Evolutionary conservation across 805 yeast species (phyloP).

Genomic region (Jamesozyma piceae): DNA sequence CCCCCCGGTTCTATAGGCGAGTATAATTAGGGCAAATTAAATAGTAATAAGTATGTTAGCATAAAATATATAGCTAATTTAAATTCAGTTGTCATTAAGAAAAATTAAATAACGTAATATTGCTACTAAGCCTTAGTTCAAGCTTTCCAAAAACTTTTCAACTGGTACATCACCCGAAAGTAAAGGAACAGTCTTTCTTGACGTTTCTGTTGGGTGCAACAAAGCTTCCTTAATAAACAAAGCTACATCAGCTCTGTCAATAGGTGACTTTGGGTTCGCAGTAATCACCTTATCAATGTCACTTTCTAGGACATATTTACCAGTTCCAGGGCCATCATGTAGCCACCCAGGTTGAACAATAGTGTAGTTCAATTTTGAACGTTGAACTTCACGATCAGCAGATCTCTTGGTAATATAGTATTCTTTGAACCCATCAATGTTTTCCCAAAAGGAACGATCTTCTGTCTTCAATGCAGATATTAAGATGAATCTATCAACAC

Average conservation of each 20-base stretch:
- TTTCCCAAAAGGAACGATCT: conserved; percentile 37
- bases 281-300: conserved; percentile 11
- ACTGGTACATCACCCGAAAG: conserved; percentile 30
- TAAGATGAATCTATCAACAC: conserved; percentile 38
- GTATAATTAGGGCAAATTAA: too few species aligned
- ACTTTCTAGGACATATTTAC: conserved; percentile 29
- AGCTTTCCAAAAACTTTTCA: not conserved
- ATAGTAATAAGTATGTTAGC: too few species aligned
- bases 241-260: conserved; percentile 48
- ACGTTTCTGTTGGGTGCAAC: conserved; percentile 31
- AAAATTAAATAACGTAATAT: too few species aligned
- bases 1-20: too few species aligned
- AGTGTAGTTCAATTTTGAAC: conserved; percentile 40
- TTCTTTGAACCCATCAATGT: conserved; percentile 29
- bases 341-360: conserved; percentile 44
- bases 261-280: not conserved
- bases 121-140: too few species aligned
- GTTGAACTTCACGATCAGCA: conserved; percentile 42
- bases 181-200: conserved; percentile 37
- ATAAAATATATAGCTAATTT: too few species aligned
- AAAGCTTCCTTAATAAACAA: conserved; percentile 34
- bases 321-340: conserved; percentile 22
- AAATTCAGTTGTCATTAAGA: too few species aligned
- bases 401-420: conserved; percentile 54
- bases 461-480: conserved; percentile 49